Evolutionary conservation across 2,329 filamentous ascomycete species (phyloP).

Genomic region (Apiospora pterosperma): DNA sequence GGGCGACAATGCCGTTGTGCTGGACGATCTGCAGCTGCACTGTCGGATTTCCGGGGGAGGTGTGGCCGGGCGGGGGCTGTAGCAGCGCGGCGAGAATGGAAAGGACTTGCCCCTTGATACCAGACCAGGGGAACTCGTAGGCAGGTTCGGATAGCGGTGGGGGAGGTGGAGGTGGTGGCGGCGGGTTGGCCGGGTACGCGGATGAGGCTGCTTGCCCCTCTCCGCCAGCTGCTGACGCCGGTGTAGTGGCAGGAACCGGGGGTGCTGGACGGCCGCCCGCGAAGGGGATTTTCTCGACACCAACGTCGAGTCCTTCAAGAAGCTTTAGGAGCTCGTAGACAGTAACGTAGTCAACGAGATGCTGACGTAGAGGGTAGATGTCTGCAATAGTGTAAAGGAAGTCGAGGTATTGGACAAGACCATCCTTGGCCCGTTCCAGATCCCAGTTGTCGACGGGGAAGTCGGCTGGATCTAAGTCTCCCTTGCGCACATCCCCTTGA

Average conservation of each 20-base stretch:
- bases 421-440: slow-evolving; percentile 95
- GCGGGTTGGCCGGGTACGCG: slow-evolving; percentile 24
- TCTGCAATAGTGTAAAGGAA: slow-evolving; percentile 90
- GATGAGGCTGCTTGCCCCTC: slow-evolving; percentile 22
- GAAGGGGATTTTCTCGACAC: slow-evolving; percentile 78
- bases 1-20: slow-evolving; percentile 79
- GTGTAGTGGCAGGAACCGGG: slow-evolving; percentile 32
- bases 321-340: slow-evolving; percentile 85
- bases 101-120: slow-evolving; percentile 89
- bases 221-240: slow-evolving; percentile 14
- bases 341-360: slow-evolving; percentile 89
- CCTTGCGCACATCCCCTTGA: slow-evolving; percentile 82
- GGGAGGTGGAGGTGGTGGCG: slow-evolving; percentile 40
- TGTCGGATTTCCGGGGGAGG: slow-evolving; percentile 61
- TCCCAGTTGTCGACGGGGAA: slow-evolving; percentile 97
- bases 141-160: slow-evolving; percentile 59
- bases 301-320: slow-evolving; percentile 81
- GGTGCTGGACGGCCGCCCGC: slow-evolving; percentile 37
- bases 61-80: slow-evolving; percentile 68
- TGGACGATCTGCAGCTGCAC: slow-evolving; percentile 87
- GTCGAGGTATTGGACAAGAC: slow-evolving; percentile 89
- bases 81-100: slow-evolving; percentile 86
- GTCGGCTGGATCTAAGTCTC: slow-evolving; percentile 72
- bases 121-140: slow-evolving; percentile 62
- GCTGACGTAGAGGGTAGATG: slow-evolving; percentile 75